These are phyloP conservation scores for Chalciporus sp. DNA, from an alignment of 1,284 basidiomycete species.

Conservation along the genomic window DNA sequence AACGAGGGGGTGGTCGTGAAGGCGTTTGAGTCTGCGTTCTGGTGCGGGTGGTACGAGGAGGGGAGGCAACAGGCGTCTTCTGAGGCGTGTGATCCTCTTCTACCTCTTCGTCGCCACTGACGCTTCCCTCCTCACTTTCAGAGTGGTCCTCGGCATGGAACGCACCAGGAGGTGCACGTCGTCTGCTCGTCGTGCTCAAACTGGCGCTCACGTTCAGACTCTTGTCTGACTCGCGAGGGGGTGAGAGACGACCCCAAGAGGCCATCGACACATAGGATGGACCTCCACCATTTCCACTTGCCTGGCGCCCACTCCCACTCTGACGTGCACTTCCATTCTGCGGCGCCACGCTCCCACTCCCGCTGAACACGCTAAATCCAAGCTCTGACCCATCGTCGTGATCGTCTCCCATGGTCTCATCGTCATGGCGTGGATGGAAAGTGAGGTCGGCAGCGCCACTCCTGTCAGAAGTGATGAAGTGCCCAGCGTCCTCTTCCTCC, in stretches of 20 bases:
- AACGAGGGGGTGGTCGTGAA: conserved; percentile 7
- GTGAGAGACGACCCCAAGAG: conserved; percentile 7
- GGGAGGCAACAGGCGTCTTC: conserved; percentile 20
- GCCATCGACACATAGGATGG: conserved; percentile 8
- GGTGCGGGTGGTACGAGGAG: conserved; percentile 17
- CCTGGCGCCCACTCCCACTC: neutral
- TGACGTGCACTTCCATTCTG: conserved; percentile 4
- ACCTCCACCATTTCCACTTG: neutral
- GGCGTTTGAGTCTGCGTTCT: conserved; percentile 16
- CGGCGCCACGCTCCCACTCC: neutral
- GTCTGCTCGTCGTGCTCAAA: conserved; percentile 7
- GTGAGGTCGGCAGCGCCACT: conserved; percentile 22
- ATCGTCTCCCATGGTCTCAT: conserved; percentile 20
- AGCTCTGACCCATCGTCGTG: conserved; percentile 12
- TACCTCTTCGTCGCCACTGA: conserved; percentile 32
- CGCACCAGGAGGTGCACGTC: conserved; percentile 27
- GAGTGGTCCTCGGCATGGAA: conserved; percentile 20
- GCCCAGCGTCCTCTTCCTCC: conserved; percentile 3
- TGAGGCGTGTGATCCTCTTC: conserved; percentile 30
- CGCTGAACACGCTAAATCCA: conserved; percentile 35
- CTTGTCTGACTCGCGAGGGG: conserved; percentile 6
- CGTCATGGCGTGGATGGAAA: conserved; percentile 8
- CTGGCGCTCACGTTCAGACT: conserved; percentile 1
- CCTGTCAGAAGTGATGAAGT: conserved; percentile 28
- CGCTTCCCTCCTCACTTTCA: conserved; percentile 33